Evolutionary conservation across 73 alveolate species (phyloP).

Genomic region (Paramecium sonneborni): DNA sequence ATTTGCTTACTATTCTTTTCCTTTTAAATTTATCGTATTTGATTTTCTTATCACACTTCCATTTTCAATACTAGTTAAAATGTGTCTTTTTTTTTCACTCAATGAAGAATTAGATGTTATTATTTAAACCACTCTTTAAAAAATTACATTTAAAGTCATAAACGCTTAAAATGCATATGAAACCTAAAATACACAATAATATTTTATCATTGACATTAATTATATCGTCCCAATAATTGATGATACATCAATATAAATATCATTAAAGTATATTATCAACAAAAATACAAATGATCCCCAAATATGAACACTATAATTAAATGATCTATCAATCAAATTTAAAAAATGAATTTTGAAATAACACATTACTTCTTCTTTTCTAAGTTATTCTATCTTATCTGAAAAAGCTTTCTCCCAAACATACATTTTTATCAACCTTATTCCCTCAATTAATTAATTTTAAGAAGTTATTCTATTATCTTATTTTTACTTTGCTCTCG

Average conservation of each 20-base stretch:
- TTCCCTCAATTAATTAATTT: conserved; percentile 67
- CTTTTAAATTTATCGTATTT: conserved; percentile 36
- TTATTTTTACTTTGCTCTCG: not conserved
- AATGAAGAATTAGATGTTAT: not conserved
- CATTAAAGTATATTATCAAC: conserved; percentile 38
- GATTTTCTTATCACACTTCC: not conserved
- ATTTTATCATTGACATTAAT: conserved; percentile 33
- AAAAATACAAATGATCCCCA: conserved; percentile 58
- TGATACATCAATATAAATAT: conserved; percentile 22
- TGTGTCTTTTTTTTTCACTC: not conserved
- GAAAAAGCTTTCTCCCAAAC: conserved; percentile 69
- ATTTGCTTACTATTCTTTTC: not conserved
- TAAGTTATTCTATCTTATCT: not conserved
- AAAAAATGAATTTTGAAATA: conserved; percentile 33
- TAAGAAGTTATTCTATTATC: conserved; percentile 58
- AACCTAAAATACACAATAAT: conserved; percentile 46
- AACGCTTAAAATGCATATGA: conserved; percentile 39
- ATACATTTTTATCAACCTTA: conserved; percentile 64
- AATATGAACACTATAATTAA: conserved; percentile 41
- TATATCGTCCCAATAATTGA: conserved; percentile 15
- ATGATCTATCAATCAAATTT: conserved; percentile 18
- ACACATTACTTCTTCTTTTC: conserved; percentile 48
- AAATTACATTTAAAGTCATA: conserved; percentile 4
- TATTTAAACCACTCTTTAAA: conserved; percentile 9
- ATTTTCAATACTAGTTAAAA: conserved; percentile 7